These are phyloP conservation scores for Plasmodium cynomolgi DNA, from an alignment of 169 alveolate genomes.

Conservation along the genomic window DNA sequence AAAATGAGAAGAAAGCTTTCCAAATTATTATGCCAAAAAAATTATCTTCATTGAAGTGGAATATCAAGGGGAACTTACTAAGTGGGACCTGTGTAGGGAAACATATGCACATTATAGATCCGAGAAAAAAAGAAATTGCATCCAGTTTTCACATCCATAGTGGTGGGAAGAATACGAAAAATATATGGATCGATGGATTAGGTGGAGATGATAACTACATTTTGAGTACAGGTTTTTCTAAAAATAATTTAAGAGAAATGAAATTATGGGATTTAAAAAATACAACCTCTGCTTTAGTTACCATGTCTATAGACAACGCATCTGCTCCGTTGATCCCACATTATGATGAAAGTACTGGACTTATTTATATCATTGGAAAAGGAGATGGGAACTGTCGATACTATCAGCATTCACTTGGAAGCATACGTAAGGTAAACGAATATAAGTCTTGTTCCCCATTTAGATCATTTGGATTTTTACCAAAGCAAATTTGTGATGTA, in stretches of 20 bases:
- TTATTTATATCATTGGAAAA: conserved; percentile 80
- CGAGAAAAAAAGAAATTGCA: conserved; percentile 77
- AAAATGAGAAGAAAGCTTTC: conserved; percentile 75
- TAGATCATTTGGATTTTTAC: conserved; percentile 81
- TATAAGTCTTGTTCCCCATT: conserved; percentile 82
- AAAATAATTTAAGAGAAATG: conserved; percentile 82
- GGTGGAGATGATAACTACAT: conserved; percentile 77
- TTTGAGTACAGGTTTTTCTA: conserved; percentile 84
- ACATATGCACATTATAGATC: conserved; percentile 77
- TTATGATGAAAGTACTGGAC: conserved; percentile 84
- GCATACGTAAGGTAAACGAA: conserved; percentile 80
- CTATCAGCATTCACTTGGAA: conserved; percentile 80
- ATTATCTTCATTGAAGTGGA: conserved; percentile 81
- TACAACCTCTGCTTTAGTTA: conserved; percentile 60
- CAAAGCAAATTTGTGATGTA: conserved; percentile 80
- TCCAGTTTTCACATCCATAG: conserved; percentile 77
- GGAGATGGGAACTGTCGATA: conserved; percentile 85
- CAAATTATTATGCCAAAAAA: conserved; percentile 74
- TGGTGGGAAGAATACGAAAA: conserved; percentile 79
- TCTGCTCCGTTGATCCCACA: conserved; percentile 84
- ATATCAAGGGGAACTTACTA: conserved; percentile 67
- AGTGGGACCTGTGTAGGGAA: conserved; percentile 22
- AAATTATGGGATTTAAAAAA: conserved; percentile 83
- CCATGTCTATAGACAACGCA: conserved; percentile 81
- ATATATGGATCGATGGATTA: conserved; percentile 81